Conservation (phyloP, 1,284 basidiomycete genomes). For the Pseudozyma sp. region DNA sequence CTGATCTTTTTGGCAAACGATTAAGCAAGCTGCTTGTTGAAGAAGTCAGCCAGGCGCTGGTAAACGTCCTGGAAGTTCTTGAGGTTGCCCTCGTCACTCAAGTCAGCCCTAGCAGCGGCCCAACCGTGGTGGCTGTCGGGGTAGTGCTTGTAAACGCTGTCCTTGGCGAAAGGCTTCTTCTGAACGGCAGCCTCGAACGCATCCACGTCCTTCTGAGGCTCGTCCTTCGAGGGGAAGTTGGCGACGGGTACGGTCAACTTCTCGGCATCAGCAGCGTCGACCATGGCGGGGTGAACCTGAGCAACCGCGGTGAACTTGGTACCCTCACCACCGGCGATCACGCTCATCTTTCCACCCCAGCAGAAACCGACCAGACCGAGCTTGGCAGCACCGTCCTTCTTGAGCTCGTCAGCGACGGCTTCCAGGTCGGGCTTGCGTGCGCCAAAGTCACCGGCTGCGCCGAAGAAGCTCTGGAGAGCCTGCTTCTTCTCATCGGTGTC, state of each 20-base stretch:
- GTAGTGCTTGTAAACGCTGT: slow-evolving; percentile 75
- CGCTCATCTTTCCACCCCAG: slow-evolving; percentile 62
- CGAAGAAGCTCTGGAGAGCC: slow-evolving; percentile 72
- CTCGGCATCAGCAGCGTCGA: slow-evolving; percentile 73
- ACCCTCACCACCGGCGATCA: slow-evolving; percentile 44
- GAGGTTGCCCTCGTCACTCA: slow-evolving; percentile 76
- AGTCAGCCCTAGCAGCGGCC: slow-evolving; percentile 78
- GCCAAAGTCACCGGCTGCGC: slow-evolving; percentile 67
- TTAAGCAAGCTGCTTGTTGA: slow-evolving; percentile 49
- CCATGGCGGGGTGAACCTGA: slow-evolving; percentile 70
- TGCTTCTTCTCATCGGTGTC: slow-evolving; percentile 69
- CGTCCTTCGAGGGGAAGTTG: slow-evolving; percentile 76
- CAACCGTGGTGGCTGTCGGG: slow-evolving; percentile 74
- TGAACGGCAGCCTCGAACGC: slow-evolving; percentile 72
- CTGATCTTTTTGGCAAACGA: neutral
- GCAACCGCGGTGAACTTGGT: slow-evolving; percentile 56
- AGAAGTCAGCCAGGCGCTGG: slow-evolving; percentile 61
- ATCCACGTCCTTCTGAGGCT: slow-evolving; percentile 71
- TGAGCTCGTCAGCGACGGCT: slow-evolving; percentile 72
- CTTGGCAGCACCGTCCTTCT: slow-evolving; percentile 71
- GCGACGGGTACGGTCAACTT: slow-evolving; percentile 74
- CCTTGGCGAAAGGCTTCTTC: slow-evolving; percentile 70
- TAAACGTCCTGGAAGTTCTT: slow-evolving; percentile 79
- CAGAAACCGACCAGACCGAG: slow-evolving; percentile 72
- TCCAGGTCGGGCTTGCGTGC: slow-evolving; percentile 72